A percentile compares a stretch with the other conserved stretches of the same genome.
Evolutionary conservation across 1,284 basidiomycete genomes (phyloP).

Genomic region (Ustilago nuda): DNA sequence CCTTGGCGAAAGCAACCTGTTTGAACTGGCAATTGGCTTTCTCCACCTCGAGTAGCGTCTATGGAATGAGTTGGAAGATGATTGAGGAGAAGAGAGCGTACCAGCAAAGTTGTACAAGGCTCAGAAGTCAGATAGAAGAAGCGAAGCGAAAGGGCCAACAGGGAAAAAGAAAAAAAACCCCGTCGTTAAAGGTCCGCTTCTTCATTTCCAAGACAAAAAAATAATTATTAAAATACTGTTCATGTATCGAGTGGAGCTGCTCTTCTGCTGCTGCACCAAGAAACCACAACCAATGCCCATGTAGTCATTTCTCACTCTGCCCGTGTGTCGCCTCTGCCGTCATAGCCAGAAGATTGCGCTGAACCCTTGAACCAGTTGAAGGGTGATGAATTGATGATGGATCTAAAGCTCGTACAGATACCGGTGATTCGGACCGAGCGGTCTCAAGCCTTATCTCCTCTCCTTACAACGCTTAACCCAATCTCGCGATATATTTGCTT

Average conservation of each 20-base stretch:
- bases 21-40: background rate
- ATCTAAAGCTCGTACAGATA: too few relatives aligned
- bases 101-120: background rate
- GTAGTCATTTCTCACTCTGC: slow-evolving; percentile 4
- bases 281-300: background rate
- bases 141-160: slow-evolving; percentile 5
- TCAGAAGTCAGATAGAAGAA: background rate
- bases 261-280: background rate
- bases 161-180: background rate
- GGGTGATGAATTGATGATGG: too few relatives aligned
- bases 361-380: background rate
- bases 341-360: background rate
- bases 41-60: background rate
- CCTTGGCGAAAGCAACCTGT: too few relatives aligned
- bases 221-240: background rate
- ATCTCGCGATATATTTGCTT: too few relatives aligned
- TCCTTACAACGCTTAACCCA: too few relatives aligned
- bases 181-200: background rate
- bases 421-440: too few relatives aligned
- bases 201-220: background rate
- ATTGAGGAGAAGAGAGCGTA: background rate
- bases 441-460: too few relatives aligned
- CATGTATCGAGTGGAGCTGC: slow-evolving; percentile 1
- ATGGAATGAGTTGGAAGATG: background rate
- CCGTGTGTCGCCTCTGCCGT: background rate